phyloP scores from a whole-genome alignment of 495 filamentous ascomycete genomes.

The Lasiosphaeria miniovina region DNA sequence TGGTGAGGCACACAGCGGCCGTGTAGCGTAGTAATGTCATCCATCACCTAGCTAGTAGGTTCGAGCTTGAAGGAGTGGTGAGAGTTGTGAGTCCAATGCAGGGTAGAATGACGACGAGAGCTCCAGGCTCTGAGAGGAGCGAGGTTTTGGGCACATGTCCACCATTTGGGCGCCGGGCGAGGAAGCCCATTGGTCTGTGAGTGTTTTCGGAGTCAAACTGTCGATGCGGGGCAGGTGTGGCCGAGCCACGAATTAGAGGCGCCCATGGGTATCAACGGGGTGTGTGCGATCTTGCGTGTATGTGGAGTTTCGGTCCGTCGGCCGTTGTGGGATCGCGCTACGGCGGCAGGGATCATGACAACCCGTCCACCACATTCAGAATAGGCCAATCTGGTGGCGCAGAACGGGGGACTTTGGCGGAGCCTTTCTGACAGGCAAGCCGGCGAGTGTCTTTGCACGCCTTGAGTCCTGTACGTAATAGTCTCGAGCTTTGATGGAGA shows the following conservation, averaged over 20 bases:
- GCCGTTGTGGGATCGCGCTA: slow-evolving; percentile 26
- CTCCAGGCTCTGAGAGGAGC: slow-evolving; percentile 1
- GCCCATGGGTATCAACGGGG: slow-evolving; percentile 19
- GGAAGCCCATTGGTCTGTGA: slow-evolving; percentile 20
- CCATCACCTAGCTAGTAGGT: not conserved
- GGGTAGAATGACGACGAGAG: slow-evolving; percentile 2
- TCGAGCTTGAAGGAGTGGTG: too few species aligned
- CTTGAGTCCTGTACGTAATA: slow-evolving; percentile 3
- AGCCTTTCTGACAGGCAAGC: not conserved
- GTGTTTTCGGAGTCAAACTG: slow-evolving; percentile 15
- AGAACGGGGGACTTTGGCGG: slow-evolving; percentile 14
- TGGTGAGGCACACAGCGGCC: not conserved
- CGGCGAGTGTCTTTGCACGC: not conserved
- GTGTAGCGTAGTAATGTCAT: not conserved
- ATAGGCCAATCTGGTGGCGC: slow-evolving; percentile 31
- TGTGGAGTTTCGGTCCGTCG: slow-evolving; percentile 41
- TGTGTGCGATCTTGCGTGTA: slow-evolving; percentile 33
- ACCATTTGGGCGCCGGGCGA: slow-evolving; percentile 18
- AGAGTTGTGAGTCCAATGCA: too few species aligned
- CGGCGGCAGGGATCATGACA: slow-evolving; percentile 22
- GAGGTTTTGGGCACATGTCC: slow-evolving; percentile 29
- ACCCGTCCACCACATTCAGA: slow-evolving; percentile 13
- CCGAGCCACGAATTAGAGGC: slow-evolving; percentile 24
- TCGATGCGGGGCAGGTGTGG: slow-evolving; percentile 9
- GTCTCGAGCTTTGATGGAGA: not conserved